Evolutionary conservation across 345 rosid species (phyloP).

Genomic region (Chamaenerion angustifolium): DNA sequence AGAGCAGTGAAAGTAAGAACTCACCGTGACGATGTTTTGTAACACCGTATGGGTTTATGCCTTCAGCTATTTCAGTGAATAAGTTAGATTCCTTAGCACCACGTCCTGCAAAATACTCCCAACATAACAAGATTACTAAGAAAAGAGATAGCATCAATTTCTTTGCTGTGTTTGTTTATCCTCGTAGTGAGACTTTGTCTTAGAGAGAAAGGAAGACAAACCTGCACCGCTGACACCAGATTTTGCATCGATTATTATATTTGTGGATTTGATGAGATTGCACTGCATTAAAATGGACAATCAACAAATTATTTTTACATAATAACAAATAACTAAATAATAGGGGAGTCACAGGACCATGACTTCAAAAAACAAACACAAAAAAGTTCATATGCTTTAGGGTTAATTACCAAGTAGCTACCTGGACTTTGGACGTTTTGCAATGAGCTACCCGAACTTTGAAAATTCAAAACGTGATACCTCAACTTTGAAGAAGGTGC

Average conservation of each 20-base stretch:
- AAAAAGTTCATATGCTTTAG: no score
- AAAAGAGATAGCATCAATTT: conserved; percentile 2
- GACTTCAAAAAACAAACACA: no score
- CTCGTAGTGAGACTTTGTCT: background rate
- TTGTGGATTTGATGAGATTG: conserved; percentile 46
- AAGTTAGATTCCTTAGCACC: conserved; percentile 83
- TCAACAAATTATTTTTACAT: background rate
- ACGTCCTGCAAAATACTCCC: conserved; percentile 49
- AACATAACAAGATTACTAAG: conserved; percentile 4
- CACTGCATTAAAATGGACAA: conserved; percentile 33
- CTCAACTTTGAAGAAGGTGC: no score
- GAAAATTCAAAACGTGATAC: no score
- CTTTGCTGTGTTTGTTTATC: no score
- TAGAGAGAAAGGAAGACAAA: conserved; percentile 7
- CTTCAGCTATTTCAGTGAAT: conserved; percentile 79
- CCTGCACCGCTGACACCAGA: conserved; percentile 99
- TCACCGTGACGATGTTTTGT: conserved; percentile 91
- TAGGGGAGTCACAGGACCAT: no score
- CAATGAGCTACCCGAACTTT: no score
- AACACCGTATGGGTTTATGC: conserved; percentile 85
- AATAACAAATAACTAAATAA: no score
- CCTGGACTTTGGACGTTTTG: no score
- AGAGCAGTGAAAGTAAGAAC: conserved; percentile 1
- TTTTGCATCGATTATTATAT: conserved; percentile 76
- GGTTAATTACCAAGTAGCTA: no score